Evolutionary conservation across 345 rosid species (phyloP).

Genomic region (Pistacia atlantica): DNA sequence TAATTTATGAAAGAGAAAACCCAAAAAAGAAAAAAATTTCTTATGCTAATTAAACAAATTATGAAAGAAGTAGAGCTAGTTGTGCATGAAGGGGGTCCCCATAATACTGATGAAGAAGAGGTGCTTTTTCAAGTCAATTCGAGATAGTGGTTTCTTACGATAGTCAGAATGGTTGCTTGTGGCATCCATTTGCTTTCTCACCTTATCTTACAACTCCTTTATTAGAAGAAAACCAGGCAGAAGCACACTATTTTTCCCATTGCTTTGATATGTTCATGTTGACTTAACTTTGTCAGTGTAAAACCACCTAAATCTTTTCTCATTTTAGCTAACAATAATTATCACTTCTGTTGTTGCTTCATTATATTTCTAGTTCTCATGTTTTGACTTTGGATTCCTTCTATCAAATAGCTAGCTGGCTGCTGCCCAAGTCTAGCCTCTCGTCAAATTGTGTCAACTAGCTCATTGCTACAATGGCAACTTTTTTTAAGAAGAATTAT

Average conservation of each 20-base stretch:
- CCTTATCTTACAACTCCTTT: neutral
- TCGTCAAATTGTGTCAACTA: neutral
- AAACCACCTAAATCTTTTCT: slow-evolving; percentile 8
- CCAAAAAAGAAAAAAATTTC: too few relatives aligned
- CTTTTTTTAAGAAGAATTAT: too few relatives aligned
- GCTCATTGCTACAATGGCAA: neutral
- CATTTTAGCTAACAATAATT: neutral
- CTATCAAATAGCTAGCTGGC: too few relatives aligned
- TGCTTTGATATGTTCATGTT: slow-evolving; percentile 28
- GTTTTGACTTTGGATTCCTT: slow-evolving; percentile 15
- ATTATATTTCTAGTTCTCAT: neutral
- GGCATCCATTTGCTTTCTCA: slow-evolving; percentile 32
- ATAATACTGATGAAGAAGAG: neutral
- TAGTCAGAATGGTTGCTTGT: slow-evolving; percentile 40
- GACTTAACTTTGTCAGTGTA: slow-evolving; percentile 12
- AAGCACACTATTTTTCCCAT: neutral
- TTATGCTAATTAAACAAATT: neutral
- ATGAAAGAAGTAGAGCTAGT: neutral
- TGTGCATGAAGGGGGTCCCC: neutral
- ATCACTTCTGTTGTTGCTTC: neutral
- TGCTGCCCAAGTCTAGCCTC: neutral
- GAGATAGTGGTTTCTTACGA: slow-evolving; percentile 44
- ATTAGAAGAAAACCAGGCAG: neutral
- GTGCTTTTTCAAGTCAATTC: neutral
- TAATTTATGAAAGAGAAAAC: too few relatives aligned